Evolutionary conservation across 257 asterid genomes (phyloP).

Genomic region (Lantana camara): DNA sequence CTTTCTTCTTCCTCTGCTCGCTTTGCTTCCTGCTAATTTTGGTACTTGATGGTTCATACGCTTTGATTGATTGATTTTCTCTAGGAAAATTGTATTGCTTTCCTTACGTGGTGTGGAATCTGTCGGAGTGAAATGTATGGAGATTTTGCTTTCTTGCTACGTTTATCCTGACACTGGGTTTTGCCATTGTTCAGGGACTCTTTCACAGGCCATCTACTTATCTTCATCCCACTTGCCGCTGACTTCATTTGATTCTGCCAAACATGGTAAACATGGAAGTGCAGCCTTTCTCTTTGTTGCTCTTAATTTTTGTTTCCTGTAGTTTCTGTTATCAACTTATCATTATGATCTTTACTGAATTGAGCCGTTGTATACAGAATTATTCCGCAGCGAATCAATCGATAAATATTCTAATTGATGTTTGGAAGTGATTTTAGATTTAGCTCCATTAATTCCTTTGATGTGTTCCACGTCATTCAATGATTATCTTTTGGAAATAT

Average conservation of each 20-base stretch:
- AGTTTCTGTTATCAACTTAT: neutral
- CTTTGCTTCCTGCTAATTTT: too few relatives aligned
- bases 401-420: conserved; percentile 8
- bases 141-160: neutral
- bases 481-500: neutral
- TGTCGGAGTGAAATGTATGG: too few relatives aligned
- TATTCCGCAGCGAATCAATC: neutral
- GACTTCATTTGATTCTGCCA: conserved; percentile 38
- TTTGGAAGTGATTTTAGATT: neutral
- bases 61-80: too few relatives aligned
- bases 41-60: too few relatives aligned
- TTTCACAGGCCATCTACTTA: conserved; percentile 49
- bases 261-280: conserved; percentile 51
- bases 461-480: conserved; percentile 11
- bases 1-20: too few relatives aligned
- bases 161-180: conserved; percentile 3
- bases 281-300: neutral
- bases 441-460: neutral
- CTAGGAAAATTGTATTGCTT: too few relatives aligned
- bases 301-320: neutral
- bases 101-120: too few relatives aligned
- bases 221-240: conserved; percentile 59
- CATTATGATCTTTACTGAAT: neutral
- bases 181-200: conserved; percentile 49
- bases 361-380: neutral